Evolutionary conservation across 1,284 basidiomycete genomes (phyloP), one percentile per base, ranked within the genome.

Genomic region (Papiliotrema terrestris): DNA sequence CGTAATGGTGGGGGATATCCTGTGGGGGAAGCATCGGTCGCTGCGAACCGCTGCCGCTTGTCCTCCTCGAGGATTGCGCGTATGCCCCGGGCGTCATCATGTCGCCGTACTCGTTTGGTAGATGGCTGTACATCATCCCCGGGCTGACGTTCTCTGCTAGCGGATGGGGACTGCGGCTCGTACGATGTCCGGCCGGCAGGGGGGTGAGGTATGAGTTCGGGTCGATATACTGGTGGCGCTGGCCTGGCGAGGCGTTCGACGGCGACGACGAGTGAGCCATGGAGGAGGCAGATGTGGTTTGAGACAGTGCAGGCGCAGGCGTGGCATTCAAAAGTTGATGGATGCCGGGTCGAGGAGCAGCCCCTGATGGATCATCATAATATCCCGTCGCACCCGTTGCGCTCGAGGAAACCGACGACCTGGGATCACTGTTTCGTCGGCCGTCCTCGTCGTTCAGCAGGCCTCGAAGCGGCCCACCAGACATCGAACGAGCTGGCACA

Each of bases 11-110:
- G 15, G 54, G 60, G 25, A 59, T 60, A 38, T 67, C 64, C 22
- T 66, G 59, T 0, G 69, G 68, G 1, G 70, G 72, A 15, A 66
- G 58, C 68, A 71, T 72, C 1, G 63, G 61, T 56, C 55, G 48
- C 37, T 53, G 56, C 13, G 49, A 55, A 4, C 29, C 38, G 48
- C 57, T 59, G 17, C 55, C 37, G 29, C 49, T 55, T n/a, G 47
- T 22, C 19, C 52, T 41, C 17, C 55, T 51, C 39, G 39, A 42
- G 8, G 49, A 36, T n/a, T n/a, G 26, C 15, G 11, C 36, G 23
- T 22, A 25, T 9, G 4, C 13, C 32, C 6, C 19, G 13, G 11
- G n/a, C 14, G 15, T 22, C 19, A 22, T 45, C 15, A 19, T 17
- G 6, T 20, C 20, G 19, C 19, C n/a, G 23, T 49, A 37, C 3